Percentiles rank a stretch among this genome's conserved stretches.
phyloP scores from a whole-genome alignment of 1,284 basidiomycete genomes.

The Anthracocystis walkeri region DNA sequence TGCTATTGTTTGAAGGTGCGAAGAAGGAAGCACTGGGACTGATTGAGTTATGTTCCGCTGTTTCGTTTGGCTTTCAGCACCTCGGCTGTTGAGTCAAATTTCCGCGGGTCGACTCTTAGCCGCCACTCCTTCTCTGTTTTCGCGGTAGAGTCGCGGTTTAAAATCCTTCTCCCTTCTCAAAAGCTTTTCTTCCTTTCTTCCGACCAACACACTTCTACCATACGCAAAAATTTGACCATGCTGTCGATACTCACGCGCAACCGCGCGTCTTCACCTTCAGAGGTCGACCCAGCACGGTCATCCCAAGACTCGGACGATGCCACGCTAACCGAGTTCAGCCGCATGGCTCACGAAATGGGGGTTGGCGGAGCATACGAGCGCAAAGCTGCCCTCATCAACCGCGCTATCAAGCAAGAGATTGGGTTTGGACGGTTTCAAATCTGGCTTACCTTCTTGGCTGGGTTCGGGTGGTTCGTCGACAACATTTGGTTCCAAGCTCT shows the following conservation, averaged over 20 bases:
- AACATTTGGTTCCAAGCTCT: conserved; percentile 62
- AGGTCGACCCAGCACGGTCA: neutral
- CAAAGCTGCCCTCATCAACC: conserved; percentile 61
- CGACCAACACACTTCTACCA: neutral
- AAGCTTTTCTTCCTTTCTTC: neutral
- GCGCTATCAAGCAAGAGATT: conserved; percentile 68
- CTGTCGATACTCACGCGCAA: conserved; percentile 3
- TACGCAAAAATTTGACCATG: neutral
- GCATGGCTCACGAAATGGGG: conserved; percentile 61
- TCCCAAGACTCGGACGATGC: conserved; percentile 44
- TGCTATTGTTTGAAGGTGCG: too few species aligned
- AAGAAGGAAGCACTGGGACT: too few species aligned
- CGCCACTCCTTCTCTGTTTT: neutral
- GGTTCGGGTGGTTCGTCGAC: conserved; percentile 74
- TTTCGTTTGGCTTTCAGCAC: too few species aligned
- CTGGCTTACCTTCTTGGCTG: conserved; percentile 75
- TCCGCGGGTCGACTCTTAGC: neutral
- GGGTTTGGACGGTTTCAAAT: conserved; percentile 77
- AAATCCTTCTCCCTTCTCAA: neutral
- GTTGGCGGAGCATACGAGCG: conserved; percentile 57
- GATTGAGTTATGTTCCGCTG: too few species aligned
- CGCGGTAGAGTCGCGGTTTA: neutral
- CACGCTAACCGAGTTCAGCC: conserved; percentile 34
- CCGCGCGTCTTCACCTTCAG: neutral
- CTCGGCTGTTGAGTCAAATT: neutral